Evolutionary conservation across 768 basidiomycete species (phyloP), one percentile per base, ranked within the genome.

Genomic region (Chalciporus pseudorubinellus): DNA sequence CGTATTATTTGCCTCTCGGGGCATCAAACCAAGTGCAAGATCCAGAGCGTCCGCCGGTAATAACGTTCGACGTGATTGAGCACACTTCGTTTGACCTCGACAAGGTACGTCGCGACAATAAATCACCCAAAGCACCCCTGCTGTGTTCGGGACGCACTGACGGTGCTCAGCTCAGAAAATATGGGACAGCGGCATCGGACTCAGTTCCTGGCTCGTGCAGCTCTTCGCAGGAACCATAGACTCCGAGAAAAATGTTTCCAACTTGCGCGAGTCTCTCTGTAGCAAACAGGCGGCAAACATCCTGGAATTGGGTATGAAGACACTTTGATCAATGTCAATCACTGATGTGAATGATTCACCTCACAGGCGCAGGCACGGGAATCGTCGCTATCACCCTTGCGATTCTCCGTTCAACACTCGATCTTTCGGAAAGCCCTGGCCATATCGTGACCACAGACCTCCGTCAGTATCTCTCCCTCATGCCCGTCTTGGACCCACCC

Each of bases 131-230:
- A 11, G 12, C 12, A 18, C n/a, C n/a, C n/a, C n/a, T n/a, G n/a
- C n/a, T n/a, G n/a, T n/a, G n/a, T n/a, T n/a, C n/a, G n/a, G n/a
- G n/a, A 44, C 31, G 21, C 46, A 24, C 42, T 50, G 20, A 58
- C 47, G 20, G 39, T 43, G 49, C 63, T 66, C 47, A 57, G 56
- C 33, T 22, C 72, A 95, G 94, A 95, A 95, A 92, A 80, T 95
- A 48, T 97, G 94, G 94, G 93, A 95, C 65, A 94, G 92, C 39
- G 94, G 94, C 2, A 77, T 95, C 42, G 92, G 89, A 6, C 71
- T 94, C 18, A 85, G 87, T 51, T 80, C 91, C 3, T 94, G 89
- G 89, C 72, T 95, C 4, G 72, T 79, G 1, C 64, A 52, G 24
- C 68, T 74, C 53, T 56, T 64, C 71, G 47, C 46, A 12, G 48